Base-by-base conservation (phyloP, 257 asterid genomes). In the Lavandula angustifolia region DNA sequence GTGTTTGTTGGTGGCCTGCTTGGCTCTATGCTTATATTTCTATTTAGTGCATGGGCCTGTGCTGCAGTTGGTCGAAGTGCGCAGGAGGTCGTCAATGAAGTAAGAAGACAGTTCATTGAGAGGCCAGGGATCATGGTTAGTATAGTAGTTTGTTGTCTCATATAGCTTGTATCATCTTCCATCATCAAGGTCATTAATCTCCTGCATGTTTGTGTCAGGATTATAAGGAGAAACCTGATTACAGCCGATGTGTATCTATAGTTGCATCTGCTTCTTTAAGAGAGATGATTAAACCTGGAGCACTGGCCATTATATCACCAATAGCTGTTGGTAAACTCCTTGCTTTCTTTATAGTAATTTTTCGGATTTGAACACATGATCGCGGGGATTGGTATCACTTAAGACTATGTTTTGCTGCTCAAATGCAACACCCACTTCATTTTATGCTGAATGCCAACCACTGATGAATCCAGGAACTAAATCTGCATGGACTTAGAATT, bases 251-350 rank as follows among this genome's bases (percentile, higher is more conserved):
- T 72, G 99, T 94, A 55, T 88, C 99, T 43, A 94, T 94, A 73
- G 97, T 94, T 67, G 99, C 99, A 5, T 79, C 99, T 64, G 99
- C 99, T 18, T 90, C 99, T 50, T 79, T 94, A 71, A 90, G 90
- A 81, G 99, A 94, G 89, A 94, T 94, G 99, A 87, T 90, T 68
- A 94, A 90, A 73, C 99, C 99, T 73, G 99, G 99, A 66, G 95
- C 92, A 46, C 80, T 94, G 76, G 99, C 99, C 74, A 90, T 94
- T 74, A 73, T 81, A 73, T 94, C 99, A 58, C 99, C 99, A 74
- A 78, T 91, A 50, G 86, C 50, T 60, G 89, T 84, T 71, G 99
- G 99, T 90, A 78, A 22, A 68, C 81, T 76, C 61, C 55, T 62
- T 73, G 6, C 48, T 49, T 49, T 64, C 70, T 22, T 29, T 47